Conservation (phyloP, 2,329 filamentous ascomycete genomes). For the Canariomyces notabilis region DNA sequence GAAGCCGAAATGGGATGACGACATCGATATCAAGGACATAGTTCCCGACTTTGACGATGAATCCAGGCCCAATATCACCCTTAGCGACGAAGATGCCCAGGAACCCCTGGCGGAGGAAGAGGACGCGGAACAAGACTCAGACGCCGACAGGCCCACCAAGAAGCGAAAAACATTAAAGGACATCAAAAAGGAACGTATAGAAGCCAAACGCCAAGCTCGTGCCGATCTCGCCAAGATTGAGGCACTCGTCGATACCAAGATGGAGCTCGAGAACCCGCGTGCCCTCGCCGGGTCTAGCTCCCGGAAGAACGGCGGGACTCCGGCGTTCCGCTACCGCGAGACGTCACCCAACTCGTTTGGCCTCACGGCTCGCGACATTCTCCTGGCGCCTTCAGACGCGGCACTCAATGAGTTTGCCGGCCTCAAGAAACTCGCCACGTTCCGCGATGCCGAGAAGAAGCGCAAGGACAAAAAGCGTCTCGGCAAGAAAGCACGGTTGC, state of each 20-base stretch:
- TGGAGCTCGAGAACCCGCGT: constrained; percentile 66
- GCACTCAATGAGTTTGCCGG: constrained; percentile 87
- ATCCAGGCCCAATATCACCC: constrained; percentile 45
- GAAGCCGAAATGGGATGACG: constrained; percentile 92
- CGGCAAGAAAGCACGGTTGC: constrained; percentile 84
- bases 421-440: constrained; percentile 89
- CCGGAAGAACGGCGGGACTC: constrained; percentile 14
- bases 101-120: constrained; percentile 35
- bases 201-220: constrained; percentile 66
- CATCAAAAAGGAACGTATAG: constrained; percentile 53
- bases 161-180: constrained; percentile 58
- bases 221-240: constrained; percentile 80
- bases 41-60: constrained; percentile 79
- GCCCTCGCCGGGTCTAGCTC: constrained; percentile 44
- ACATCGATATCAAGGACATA: constrained; percentile 94
- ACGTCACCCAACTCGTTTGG: constrained; percentile 88
- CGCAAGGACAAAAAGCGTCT: constrained; percentile 79
- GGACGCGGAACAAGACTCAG: constrained; percentile 26
- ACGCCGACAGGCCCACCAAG: constrained; percentile 41
- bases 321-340: constrained; percentile 81
- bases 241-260: constrained; percentile 73
- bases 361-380: constrained; percentile 82
- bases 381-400: constrained; percentile 78
- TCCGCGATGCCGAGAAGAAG: constrained; percentile 86
- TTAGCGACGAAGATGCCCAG: constrained; percentile 50